Percentiles rank a stretch among this genome's conserved stretches.
Conservation (phyloP, 2,329 filamentous ascomycete genomes). For the Capronia americana region DNA sequence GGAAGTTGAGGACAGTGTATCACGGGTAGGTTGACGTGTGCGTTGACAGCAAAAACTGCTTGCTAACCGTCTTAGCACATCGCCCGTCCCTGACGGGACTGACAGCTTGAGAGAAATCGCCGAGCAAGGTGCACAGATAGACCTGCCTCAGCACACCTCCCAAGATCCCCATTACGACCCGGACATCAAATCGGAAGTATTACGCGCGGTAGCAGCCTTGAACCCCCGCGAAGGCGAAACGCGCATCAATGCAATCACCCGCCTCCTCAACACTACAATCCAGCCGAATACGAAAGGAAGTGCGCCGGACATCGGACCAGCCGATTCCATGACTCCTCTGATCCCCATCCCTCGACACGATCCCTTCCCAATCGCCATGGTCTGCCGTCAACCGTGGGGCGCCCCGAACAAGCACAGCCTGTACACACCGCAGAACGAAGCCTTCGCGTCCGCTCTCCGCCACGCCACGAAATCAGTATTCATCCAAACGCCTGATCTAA, state of each 20-base stretch:
- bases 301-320: constrained; percentile 59
- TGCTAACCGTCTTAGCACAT: constrained; percentile 26
- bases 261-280: constrained; percentile 69
- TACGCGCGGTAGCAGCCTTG: constrained; percentile 65
- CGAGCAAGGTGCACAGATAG: constrained; percentile 23
- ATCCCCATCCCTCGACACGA: constrained; percentile 61
- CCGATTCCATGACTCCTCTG: constrained; percentile 70
- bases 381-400: constrained; percentile 72
- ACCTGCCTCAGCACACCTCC: constrained; percentile 62
- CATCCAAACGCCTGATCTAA: constrained; percentile 79
- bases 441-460: constrained; percentile 72
- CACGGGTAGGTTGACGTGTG: constrained; percentile 24
- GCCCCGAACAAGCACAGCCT: constrained; percentile 65
- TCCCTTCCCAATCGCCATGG: constrained; percentile 73
- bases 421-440: constrained; percentile 75
- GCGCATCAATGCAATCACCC: constrained; percentile 64
- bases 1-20: constrained; percentile 25
- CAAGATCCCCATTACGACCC: constrained; percentile 69
- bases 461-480: constrained; percentile 71
- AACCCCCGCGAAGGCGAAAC: constrained; percentile 59
- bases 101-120: constrained; percentile 35
- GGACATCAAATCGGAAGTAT: constrained; percentile 66
- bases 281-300: constrained; percentile 59
- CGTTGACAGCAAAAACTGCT: neutral
- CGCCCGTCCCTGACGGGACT: constrained; percentile 22